Evolutionary conservation across 495 filamentous ascomycete genomes (phyloP).

Genomic region (Viridothelium virens): DNA sequence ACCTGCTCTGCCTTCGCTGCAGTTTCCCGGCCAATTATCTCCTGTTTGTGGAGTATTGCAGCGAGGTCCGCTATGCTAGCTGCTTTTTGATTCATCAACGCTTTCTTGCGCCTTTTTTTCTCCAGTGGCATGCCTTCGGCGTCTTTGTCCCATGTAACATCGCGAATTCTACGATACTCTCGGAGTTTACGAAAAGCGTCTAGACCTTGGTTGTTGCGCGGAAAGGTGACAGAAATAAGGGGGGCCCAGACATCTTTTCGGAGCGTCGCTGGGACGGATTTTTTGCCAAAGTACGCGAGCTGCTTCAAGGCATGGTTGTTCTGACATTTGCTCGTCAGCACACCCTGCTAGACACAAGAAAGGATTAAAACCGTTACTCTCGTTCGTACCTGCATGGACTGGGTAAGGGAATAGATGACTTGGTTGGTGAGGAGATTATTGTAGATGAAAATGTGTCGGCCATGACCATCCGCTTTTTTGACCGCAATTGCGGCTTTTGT

Average conservation of each 20-base stretch:
- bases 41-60: conserved; percentile 57
- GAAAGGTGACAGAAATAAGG: conserved; percentile 67
- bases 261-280: conserved; percentile 65
- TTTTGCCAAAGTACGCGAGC: conserved; percentile 83
- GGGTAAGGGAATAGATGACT: conserved; percentile 70
- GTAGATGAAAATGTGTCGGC: conserved; percentile 74
- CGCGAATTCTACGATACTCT: conserved; percentile 68
- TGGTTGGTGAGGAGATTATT: conserved; percentile 72
- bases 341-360: neutral
- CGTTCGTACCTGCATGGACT: conserved; percentile 56
- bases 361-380: too few species aligned
- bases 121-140: conserved; percentile 40
- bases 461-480: conserved; percentile 34
- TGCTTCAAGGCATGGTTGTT: conserved; percentile 63
- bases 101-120: conserved; percentile 51
- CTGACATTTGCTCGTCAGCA: conserved; percentile 33
- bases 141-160: conserved; percentile 49
- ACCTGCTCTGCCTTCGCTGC: neutral
- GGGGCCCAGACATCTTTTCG: conserved; percentile 92
- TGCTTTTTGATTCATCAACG: conserved; percentile 80
- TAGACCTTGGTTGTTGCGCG: conserved; percentile 55
- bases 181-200: conserved; percentile 70
- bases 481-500: neutral
- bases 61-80: conserved; percentile 83
- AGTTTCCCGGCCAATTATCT: conserved; percentile 22